Evolutionary conservation across 192 early-diverging fungal genomes (phyloP), one percentile per base, ranked within the genome.

Genomic region (Backusella westeae): DNA sequence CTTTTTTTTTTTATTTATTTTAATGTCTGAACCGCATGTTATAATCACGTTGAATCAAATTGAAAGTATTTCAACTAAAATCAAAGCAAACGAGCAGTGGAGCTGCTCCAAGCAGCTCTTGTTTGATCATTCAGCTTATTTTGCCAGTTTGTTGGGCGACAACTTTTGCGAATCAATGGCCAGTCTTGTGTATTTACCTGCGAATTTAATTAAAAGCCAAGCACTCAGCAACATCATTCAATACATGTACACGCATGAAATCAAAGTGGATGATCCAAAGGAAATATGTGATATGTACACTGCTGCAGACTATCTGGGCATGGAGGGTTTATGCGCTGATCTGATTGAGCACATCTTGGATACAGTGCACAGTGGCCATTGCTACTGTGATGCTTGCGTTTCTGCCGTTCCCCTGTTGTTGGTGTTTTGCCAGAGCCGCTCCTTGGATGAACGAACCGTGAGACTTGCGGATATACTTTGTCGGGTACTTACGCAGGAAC

Each of bases 301-400:
- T 42, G 75, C 66, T 39, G 79, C 79, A 5, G 79, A 80, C 39
- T 80, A 80, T 74, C 34, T 80, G 26, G 79, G 75, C 34, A 80
- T 80, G 71, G 39, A 75, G n/a, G 6, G 12, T 32, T 63, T 80
- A 34, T 75, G 74, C 34, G 17, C 32, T 14, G 59, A 49, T 8
- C n/a, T 75, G 2, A 38, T 34, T 6, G 19, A 71, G 23, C 14
- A 46, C 15, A 71, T 71, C 4, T 39, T 71, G 34, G 15, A 32
- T 49, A 49, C 32, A 34, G 26, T 66, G 8, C 78, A 80, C 34
- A 49, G 71, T 17, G 56, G 68, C 4, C 63, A 52, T 65, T 80
- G 78, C 21, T 70, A 67, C 32, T 80, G 78, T 19, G 4, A 38
- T 4, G 15, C 15, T 1, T 80, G 78, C 34, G 36, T 49, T 21